Percentiles rank a stretch among this genome's conserved stretches.
These are phyloP conservation scores for Trebouxia sp. DNA, from an alignment of 139 green algal species.

Conservation along the genomic window DNA sequence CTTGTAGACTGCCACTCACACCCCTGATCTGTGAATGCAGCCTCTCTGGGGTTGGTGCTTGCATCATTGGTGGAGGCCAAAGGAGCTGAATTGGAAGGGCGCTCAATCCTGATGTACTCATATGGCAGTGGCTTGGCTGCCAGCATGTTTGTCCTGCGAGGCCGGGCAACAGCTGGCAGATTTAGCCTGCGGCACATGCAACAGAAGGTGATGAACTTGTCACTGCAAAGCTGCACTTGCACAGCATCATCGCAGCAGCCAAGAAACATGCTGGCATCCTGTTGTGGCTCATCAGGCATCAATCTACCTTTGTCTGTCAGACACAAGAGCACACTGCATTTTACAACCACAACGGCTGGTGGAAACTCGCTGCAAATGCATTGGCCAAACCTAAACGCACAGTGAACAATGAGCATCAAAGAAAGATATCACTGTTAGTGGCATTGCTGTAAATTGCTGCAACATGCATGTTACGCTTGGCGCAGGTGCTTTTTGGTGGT, in stretches of 20 bases:
- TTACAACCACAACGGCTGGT: no score
- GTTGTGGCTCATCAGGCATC: no score
- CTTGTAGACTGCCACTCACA: no score
- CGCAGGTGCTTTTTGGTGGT: constrained; percentile 51
- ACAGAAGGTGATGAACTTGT: constrained; percentile 35
- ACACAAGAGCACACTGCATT: no score
- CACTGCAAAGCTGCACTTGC: no score
- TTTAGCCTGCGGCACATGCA: constrained; percentile 46
- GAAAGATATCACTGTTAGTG: no score
- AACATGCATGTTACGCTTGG: constrained; percentile 3
- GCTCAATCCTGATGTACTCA: constrained; percentile 72
- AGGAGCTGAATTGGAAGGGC: constrained; percentile 44
- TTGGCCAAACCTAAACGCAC: no score
- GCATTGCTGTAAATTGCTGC: neutral
- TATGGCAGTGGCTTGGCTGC: constrained; percentile 76
- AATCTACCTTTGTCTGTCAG: no score
- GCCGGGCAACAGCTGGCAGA: constrained; percentile 21
- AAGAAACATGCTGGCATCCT: no score
- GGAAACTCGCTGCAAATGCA: no score
- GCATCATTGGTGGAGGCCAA: constrained; percentile 58
- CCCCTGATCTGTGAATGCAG: constrained; percentile 20
- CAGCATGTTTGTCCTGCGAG: constrained; percentile 61
- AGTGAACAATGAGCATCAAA: no score
- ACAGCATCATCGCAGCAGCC: no score
- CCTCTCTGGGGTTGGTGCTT: constrained; percentile 62